Percentiles rank a stretch among this genome's conserved stretches.
Evolutionary conservation across 495 filamentous ascomycete species (phyloP).

Genomic region (Cercophora samala): DNA sequence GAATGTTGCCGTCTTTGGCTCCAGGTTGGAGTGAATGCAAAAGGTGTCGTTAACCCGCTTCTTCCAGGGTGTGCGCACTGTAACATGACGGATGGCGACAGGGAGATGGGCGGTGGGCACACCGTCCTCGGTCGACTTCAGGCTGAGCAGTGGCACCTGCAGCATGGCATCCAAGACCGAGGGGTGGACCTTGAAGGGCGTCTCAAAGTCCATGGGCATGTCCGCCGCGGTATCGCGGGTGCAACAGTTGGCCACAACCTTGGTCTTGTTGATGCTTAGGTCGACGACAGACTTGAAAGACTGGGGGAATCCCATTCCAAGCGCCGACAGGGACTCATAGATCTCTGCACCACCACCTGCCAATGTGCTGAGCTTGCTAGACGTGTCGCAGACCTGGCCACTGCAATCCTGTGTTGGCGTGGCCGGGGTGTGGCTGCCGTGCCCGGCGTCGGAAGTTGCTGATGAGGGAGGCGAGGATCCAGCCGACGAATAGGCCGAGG

Average conservation of each 20-base stretch:
- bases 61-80: conserved; percentile 28
- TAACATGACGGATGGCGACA: conserved; percentile 31
- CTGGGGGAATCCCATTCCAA: conserved; percentile 38
- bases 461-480: conserved; percentile 15
- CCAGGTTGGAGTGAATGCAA: conserved; percentile 29
- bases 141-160: conserved; percentile 36
- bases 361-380: conserved; percentile 9
- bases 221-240: conserved; percentile 44
- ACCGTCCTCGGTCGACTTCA: conserved; percentile 15
- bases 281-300: conserved; percentile 40
- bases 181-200: conserved; percentile 45
- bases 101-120: conserved; percentile 24
- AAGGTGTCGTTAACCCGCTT: conserved; percentile 31
- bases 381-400: conserved; percentile 8
- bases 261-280: conserved; percentile 32
- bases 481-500: conserved; percentile 17
- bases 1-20: conserved; percentile 26
- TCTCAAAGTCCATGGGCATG: conserved; percentile 50
- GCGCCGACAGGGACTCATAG: conserved; percentile 20
- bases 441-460: conserved; percentile 21
- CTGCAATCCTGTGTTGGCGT: conserved; percentile 16
- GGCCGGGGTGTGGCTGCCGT: conserved; percentile 14
- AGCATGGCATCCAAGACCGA: conserved; percentile 45
- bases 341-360: conserved; percentile 13
- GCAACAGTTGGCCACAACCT: conserved; percentile 33